Percentiles rank a stretch among this genome's conserved stretches.
Evolutionary conservation across 2,329 filamentous ascomycete species (phyloP).

Genomic region (Myriangium duriaei): DNA sequence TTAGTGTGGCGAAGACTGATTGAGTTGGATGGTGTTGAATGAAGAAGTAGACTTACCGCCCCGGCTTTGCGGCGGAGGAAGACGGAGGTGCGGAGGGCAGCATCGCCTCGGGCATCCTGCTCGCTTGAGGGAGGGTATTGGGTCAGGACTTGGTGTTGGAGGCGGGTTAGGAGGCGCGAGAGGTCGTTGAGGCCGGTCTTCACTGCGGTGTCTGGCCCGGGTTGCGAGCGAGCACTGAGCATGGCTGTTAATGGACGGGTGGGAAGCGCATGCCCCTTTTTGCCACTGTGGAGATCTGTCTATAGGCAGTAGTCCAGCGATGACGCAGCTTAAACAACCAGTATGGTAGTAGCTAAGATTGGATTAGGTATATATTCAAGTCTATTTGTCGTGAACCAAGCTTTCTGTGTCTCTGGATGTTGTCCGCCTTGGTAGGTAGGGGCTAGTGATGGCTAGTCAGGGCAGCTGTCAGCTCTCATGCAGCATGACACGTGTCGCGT

Average conservation of each 20-base stretch:
- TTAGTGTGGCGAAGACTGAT: neutral
- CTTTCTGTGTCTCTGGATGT: too few species aligned
- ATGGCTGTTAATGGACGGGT: neutral
- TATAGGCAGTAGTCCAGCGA: too few species aligned
- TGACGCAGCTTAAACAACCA: too few species aligned
- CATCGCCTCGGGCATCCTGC: constrained; percentile 39
- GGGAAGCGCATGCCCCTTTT: neutral
- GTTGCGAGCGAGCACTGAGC: constrained; percentile 3
- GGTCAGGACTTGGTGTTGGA: constrained; percentile 54
- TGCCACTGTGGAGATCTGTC: too few species aligned
- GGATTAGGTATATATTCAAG: too few species aligned
- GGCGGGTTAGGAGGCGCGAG: constrained; percentile 49
- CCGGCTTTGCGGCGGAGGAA: constrained; percentile 52
- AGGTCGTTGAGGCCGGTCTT: constrained; percentile 34
- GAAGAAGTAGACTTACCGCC: constrained; percentile 31
- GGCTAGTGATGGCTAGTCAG: too few species aligned
- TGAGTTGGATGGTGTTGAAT: neutral
- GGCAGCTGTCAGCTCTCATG: too few species aligned
- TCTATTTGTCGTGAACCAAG: too few species aligned
- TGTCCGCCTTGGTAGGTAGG: too few species aligned
- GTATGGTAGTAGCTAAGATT: too few species aligned
- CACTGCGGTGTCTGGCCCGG: neutral
- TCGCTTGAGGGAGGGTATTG: constrained; percentile 24
- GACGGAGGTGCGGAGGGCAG: constrained; percentile 46
- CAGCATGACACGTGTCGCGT: too few species aligned